Evolutionary conservation across 176 grass and related monocot genomes (phyloP).

Genomic region (Aechmea fasciata): DNA sequence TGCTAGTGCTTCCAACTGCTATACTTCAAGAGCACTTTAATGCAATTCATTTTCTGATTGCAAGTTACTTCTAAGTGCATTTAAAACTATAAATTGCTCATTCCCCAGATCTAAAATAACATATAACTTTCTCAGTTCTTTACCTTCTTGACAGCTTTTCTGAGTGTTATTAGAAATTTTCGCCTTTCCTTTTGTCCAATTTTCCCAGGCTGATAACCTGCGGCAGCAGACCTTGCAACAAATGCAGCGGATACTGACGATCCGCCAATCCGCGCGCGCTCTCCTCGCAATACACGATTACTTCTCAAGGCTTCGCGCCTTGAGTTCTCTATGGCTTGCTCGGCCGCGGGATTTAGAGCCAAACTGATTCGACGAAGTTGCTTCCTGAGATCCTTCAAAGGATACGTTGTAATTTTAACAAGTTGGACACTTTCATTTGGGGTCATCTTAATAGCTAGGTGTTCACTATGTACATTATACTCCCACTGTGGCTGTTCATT

Average conservation of each 20-base stretch:
- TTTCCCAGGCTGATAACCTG: conserved; percentile 76
- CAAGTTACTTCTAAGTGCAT: background rate
- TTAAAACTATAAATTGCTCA: background rate
- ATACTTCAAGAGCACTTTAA: too few species aligned
- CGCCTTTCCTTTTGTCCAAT: background rate
- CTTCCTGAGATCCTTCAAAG: background rate
- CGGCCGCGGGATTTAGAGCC: conserved; percentile 60
- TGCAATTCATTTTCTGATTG: too few species aligned
- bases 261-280: conserved; percentile 62
- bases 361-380: background rate
- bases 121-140: background rate
- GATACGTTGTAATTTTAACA: background rate
- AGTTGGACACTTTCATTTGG: background rate
- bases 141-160: background rate
- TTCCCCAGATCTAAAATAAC: background rate
- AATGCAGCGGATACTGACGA: conserved; percentile 84
- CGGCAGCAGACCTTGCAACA: conserved; percentile 89
- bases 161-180: background rate
- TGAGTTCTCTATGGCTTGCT: conserved; percentile 97
- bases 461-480: too few species aligned
- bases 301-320: conserved; percentile 79
- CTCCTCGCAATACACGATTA: conserved; percentile 87
- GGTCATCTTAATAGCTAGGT: too few species aligned
- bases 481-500: too few species aligned
- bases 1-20: too few species aligned